A percentile compares a stretch with the other conserved stretches of the same genome.
phyloP scores from a whole-genome alignment of 2,329 filamentous ascomycete species.

The Fonsecaea nubica region DNA sequence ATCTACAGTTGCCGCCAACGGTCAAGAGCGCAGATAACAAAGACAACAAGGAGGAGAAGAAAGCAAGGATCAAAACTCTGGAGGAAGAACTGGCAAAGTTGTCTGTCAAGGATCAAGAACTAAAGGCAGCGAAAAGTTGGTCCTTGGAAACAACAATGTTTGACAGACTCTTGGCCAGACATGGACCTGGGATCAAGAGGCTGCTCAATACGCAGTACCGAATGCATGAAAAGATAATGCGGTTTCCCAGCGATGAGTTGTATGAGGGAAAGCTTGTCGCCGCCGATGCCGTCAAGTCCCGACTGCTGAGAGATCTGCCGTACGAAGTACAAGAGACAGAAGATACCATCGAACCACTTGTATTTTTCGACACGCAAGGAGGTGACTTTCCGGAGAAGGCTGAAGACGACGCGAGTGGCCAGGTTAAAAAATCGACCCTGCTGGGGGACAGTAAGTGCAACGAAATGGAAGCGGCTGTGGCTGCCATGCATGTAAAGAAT shows the following conservation, averaged over 20 bases:
- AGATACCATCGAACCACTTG: constrained; percentile 82
- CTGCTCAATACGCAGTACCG: constrained; percentile 98
- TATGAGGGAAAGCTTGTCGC: constrained; percentile 84
- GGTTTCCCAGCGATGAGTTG: constrained; percentile 85
- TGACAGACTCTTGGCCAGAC: constrained; percentile 80
- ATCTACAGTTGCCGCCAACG: constrained; percentile 90
- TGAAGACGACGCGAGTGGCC: constrained; percentile 71
- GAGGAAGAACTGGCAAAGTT: constrained; percentile 48
- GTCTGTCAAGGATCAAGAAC: constrained; percentile 42
- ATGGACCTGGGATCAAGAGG: constrained; percentile 83
- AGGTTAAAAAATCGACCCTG: constrained; percentile 56
- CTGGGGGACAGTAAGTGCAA: constrained; percentile 86
- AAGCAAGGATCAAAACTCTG: constrained; percentile 48
- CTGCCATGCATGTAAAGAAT: constrained; percentile 75
- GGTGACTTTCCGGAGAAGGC: constrained; percentile 86
- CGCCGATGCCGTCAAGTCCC: constrained; percentile 75
- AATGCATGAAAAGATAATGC: constrained; percentile 97
- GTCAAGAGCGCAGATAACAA: constrained; percentile 69
- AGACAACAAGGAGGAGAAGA: constrained; percentile 49
- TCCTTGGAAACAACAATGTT: constrained; percentile 90
- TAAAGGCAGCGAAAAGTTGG: constrained; percentile 55
- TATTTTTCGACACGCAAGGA: constrained; percentile 97
- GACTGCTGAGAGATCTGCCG: constrained; percentile 76
- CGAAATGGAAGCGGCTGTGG: constrained; percentile 83
- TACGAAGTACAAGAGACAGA: constrained; percentile 81